Evolutionary conservation across 2,329 filamentous ascomycete genomes (phyloP), one percentile per base, ranked within the genome.

Genomic region (Fusarium temperatum): DNA sequence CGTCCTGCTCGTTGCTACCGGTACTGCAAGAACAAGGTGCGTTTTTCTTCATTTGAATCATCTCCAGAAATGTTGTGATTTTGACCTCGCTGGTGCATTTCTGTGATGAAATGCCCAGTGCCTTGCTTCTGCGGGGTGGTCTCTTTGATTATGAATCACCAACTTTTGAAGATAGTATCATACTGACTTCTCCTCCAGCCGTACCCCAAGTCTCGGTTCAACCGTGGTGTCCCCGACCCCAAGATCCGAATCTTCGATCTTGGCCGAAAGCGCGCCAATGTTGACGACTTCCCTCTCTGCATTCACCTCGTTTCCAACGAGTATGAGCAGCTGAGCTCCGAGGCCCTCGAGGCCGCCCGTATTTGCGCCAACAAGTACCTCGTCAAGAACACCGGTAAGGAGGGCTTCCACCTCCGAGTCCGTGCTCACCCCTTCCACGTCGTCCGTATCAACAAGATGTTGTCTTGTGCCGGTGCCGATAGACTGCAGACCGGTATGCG

Each of bases 401-500:
- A 93, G 83, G 85, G 87, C 83, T 93, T 93, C 90, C 91, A 93
- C 85, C 87, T 93, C 79, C 91, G 91, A 81, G 89, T 93, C 84
- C 91, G 96, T 85, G 95, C 95, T 84, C 96, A 99, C 91, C 96
- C 96, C 80, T 99, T 94, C 94, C 96, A 99, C 91, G 96, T 99
- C 88, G 93, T 99, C 91, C 96, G 96, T 89, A 99, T 99, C 95
- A 99, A 99, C 95, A 99, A 99, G 94, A 99, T 99, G 96, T 96
- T 99, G 94, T 98, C 96, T 85, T 99, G 96, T 88, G 96, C 96
- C 84, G 96, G 96, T 91, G 96, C 96, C 92, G 96, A 99, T 98
- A 95, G 96, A 93, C 91, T 99, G 87, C 96, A 99, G 89, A 99
- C 96, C 81, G 96, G 96, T 91, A 99, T 99, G 96, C 96, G 96